Base-by-base conservation (phyloP, 805 yeast species). In the Kodamaea jinghongensis region DNA sequence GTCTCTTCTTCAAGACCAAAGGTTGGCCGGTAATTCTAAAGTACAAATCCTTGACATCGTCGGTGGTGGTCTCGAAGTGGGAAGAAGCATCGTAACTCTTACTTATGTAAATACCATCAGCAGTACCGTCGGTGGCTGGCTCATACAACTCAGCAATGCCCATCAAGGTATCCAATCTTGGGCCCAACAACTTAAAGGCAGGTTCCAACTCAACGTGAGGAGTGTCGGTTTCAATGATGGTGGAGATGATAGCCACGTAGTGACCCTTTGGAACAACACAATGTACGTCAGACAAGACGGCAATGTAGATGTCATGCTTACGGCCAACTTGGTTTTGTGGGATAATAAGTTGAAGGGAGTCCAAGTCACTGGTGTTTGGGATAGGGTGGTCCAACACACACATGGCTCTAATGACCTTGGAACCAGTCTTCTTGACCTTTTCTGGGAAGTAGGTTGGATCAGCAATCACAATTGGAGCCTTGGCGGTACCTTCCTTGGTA, bases 381-480 rank as follows among this genome's bases (percentile, higher is more conserved):
- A 93, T 74, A 25, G 96, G 95, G 56, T 89, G 96, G 54, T 90
- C 84, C 56, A 93, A 70, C 44, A 93, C 76, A 61, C 98, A 89
- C 72, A 93, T 75, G 36, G 93, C 93, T 54, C 95, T 76, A 47
- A 86, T 83, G 38, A 86, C 93, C 55, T 70, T 78, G 48, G 77
- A 72, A 28, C 91, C 93, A 4, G 87, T 79, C 59, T 80, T 72
- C 54, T 75, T 72, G 34, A 86, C 93, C 58, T 75, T 79, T 34
- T 80, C 82, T 3, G 97, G 96, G 79, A 93, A 93, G 58, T 93
- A 93, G 13, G 98, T 91, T 43, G 99, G 99, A 63, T 93, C 99
- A 17, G 96, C 96, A 67, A 93, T 89, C 26, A 93, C 95, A 43
- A 89, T 69, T 46, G 96, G 96, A 0, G 99, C 96, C 54, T 79